These are phyloP conservation scores for Candida tetrigidarum DNA, from an alignment of 1,139 yeast genomes.

Conservation along the genomic window DNA sequence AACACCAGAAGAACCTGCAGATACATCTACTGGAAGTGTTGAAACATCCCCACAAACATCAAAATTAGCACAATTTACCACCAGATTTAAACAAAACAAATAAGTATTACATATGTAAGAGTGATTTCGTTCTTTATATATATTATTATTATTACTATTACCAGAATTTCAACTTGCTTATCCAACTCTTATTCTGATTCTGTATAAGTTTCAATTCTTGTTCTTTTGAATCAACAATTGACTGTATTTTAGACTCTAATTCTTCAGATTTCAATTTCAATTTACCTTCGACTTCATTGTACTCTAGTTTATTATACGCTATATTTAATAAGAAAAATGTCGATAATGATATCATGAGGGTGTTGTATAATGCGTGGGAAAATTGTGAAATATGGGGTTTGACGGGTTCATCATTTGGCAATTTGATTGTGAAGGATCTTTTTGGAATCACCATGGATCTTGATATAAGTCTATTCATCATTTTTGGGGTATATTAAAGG, in stretches of 20 bases:
- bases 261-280: constrained; percentile 27
- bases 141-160: constrained; percentile 9
- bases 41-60: constrained; percentile 37
- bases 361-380: constrained; percentile 41
- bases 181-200: constrained; percentile 16
- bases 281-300: constrained; percentile 30
- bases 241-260: constrained; percentile 37
- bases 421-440: constrained; percentile 10
- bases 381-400: constrained; percentile 45
- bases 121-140: no score
- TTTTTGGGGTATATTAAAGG: neutral
- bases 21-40: constrained; percentile 30
- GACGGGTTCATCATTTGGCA: constrained; percentile 10
- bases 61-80: constrained; percentile 48
- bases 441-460: neutral
- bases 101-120: neutral
- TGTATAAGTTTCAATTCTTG: constrained; percentile 18
- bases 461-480: constrained; percentile 3
- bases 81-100: constrained; percentile 31
- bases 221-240: constrained; percentile 34
- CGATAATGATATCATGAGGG: constrained; percentile 45
- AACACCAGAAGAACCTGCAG: constrained; percentile 14
- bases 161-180: constrained; percentile 31
- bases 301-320: constrained; percentile 37
- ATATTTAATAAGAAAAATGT: constrained; percentile 43